phyloP scores from a whole-genome alignment of 208 protist genomes.

The Porcisia hertigi region DNA sequence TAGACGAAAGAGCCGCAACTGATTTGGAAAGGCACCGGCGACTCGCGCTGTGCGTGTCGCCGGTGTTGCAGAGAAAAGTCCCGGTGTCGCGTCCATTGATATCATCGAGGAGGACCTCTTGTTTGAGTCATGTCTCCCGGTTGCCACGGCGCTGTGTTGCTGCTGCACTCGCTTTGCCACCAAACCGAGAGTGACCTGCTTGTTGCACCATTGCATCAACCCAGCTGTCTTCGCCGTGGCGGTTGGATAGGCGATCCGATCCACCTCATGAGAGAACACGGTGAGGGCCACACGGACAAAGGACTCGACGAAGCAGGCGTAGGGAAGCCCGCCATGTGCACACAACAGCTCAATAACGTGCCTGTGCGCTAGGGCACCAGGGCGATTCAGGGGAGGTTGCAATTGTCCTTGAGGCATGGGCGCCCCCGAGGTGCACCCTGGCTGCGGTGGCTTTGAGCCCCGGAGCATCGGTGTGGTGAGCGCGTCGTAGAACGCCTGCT shows the following conservation, averaged over 20 bases:
- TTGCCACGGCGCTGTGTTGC: not conserved
- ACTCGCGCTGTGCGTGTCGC: slow-evolving; percentile 3
- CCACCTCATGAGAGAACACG: slow-evolving; percentile 56
- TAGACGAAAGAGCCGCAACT: slow-evolving; percentile 23
- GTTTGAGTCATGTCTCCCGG: not conserved
- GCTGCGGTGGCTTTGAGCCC: not conserved
- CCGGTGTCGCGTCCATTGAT: not conserved
- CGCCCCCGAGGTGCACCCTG: not conserved
- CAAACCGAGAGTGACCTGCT: slow-evolving; percentile 49
- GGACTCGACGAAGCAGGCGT: slow-evolving; percentile 64
- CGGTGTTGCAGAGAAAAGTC: not conserved
- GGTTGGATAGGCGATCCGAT: slow-evolving; percentile 56
- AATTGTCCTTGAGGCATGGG: not conserved
- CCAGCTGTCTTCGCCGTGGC: slow-evolving; percentile 47
- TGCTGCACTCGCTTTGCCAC: slow-evolving; percentile 33
- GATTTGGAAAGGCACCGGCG: slow-evolving; percentile 12
- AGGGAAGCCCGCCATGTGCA: slow-evolving; percentile 44
- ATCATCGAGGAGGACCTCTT: not conserved
- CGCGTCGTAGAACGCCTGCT: slow-evolving; percentile 61
- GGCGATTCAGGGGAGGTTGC: not conserved
- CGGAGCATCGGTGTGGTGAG: slow-evolving; percentile 46
- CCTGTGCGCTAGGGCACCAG: not conserved
- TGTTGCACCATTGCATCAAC: slow-evolving; percentile 79
- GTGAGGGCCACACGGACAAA: slow-evolving; percentile 78
- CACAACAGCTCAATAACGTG: slow-evolving; percentile 12